Base-by-base conservation (phyloP, 2,329 filamentous ascomycete species). In the Trichoderma koningiopsis region DNA sequence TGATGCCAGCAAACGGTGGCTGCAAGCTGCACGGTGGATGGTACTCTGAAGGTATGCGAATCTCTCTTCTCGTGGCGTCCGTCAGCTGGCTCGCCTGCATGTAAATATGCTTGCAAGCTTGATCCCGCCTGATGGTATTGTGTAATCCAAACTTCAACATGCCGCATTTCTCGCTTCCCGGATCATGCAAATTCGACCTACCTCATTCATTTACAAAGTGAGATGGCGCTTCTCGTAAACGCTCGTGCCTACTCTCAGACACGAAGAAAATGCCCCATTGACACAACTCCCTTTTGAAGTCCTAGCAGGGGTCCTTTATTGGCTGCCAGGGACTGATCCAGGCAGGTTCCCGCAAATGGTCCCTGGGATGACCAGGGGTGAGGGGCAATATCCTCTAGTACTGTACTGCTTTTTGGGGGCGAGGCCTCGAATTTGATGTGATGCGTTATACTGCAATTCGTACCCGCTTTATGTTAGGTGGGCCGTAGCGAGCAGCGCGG, bases 261-360 rank as follows among this genome's bases (percentile, higher is more conserved):
- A 59, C 47, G 52, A 66, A 53, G 37, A 66, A 43, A 19, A 35
- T 3, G 52, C 16, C 22, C 56, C 56, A n/a, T 58, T n/a, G 33
- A n/a, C 22, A 43, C 27, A 67, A 52, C 63, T 67, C 63, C 63
- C 63, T 52, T 59, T 67, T 67, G 55, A 67, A 67, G 63, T 67
- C 63, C 63, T 67, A 59, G 53, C 63, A 67, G 55, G 63, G 63
- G 55, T 59, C 8, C n/a, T 58, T 67, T 59, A 67, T 66, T 66
- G 63, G 63, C 53, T 66, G 63, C 37, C 55, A 49, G 55, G 63
- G 24, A 29, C 40, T 58, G 63, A 37, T 58, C 55, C 63, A 66
- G 55, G 63, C 63, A 59, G 55, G 63, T 67, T 66, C 53, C 53
- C 63, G 53, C 53, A 66, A 66, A 49, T 43, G 55, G 55, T 58